These are phyloP conservation scores for Ganoderma lingzhi DNA, from an alignment of 1,284 basidiomycete species.

Conservation along the genomic window DNA sequence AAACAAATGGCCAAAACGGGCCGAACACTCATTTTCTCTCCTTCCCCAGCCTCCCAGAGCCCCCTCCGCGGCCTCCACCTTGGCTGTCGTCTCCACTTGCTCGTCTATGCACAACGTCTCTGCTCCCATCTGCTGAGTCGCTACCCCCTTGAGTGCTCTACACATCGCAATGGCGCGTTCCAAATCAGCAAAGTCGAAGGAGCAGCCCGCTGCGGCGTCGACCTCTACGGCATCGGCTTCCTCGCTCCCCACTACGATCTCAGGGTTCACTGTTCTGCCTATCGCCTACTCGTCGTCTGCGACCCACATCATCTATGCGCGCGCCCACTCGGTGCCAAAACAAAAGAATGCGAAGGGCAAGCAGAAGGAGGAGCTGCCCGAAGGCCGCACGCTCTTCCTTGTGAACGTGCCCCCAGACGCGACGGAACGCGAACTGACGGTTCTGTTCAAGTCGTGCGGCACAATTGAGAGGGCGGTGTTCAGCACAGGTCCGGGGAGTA, in stretches of 20 bases:
- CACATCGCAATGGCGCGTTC: slow-evolving; percentile 16
- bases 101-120: background rate
- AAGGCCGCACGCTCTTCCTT: slow-evolving; percentile 83
- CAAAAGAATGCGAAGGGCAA: slow-evolving; percentile 37
- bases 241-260: slow-evolving; percentile 40
- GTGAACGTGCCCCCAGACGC: slow-evolving; percentile 89
- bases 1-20: slow-evolving; percentile 26
- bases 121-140: background rate
- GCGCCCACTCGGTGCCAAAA: slow-evolving; percentile 60
- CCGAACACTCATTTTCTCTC: slow-evolving; percentile 13
- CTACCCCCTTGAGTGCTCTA: background rate
- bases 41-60: background rate
- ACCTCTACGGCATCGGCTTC: slow-evolving; percentile 17
- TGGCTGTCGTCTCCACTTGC: background rate
- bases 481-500: slow-evolving; percentile 48
- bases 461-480: slow-evolving; percentile 81
- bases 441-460: slow-evolving; percentile 79
- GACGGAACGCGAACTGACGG: slow-evolving; percentile 76
- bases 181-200: slow-evolving; percentile 18
- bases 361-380: slow-evolving; percentile 53
- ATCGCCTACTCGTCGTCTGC: slow-evolving; percentile 59
- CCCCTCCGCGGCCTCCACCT: background rate
- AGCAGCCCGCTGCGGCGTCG: background rate
- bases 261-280: slow-evolving; percentile 69
- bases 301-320: slow-evolving; percentile 71